Conservation (phyloP, 176 grass and related monocot species). For the Oryza longistaminata region DNA sequence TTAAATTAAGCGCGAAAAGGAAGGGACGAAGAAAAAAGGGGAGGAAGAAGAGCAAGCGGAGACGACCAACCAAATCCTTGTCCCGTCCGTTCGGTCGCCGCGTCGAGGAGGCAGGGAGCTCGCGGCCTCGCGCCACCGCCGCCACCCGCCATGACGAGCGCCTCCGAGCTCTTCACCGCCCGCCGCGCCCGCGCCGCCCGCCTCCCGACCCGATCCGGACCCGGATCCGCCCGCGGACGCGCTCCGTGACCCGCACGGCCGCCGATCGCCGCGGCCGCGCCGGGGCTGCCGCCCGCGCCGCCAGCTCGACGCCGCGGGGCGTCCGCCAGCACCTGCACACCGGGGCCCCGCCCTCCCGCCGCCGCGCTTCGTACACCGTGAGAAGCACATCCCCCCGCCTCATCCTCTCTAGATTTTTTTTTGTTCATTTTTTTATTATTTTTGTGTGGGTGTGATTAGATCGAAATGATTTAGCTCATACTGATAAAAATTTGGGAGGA, state of each 20-base stretch:
- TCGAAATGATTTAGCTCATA: neutral
- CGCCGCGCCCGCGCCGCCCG: constrained; percentile 64
- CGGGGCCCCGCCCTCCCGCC: constrained; percentile 34
- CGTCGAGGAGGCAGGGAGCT: neutral
- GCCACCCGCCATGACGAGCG: constrained; percentile 71
- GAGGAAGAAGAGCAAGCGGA: neutral
- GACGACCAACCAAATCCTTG: constrained; percentile 21
- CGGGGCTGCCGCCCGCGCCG: constrained; percentile 45
- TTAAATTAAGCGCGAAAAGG: neutral
- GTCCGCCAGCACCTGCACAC: constrained; percentile 41
- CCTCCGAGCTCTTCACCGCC: constrained; percentile 74
- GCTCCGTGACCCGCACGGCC: constrained; percentile 43
- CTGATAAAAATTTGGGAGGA: neutral
- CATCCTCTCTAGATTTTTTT: neutral
- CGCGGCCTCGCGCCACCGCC: neutral
- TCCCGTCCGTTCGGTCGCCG: no score
- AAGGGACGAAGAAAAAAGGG: neutral
- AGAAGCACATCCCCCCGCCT: neutral
- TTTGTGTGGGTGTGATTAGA: neutral
- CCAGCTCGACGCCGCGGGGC: constrained; percentile 46
- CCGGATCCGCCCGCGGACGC: constrained; percentile 38
- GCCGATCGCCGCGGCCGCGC: constrained; percentile 14
- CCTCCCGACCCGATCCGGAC: constrained; percentile 39
- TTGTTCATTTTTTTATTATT: neutral
- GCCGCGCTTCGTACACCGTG: constrained; percentile 50